These are phyloP conservation scores for Scleroderma citrinum DNA, from an alignment of 768 basidiomycete species.

Conservation along the genomic window DNA sequence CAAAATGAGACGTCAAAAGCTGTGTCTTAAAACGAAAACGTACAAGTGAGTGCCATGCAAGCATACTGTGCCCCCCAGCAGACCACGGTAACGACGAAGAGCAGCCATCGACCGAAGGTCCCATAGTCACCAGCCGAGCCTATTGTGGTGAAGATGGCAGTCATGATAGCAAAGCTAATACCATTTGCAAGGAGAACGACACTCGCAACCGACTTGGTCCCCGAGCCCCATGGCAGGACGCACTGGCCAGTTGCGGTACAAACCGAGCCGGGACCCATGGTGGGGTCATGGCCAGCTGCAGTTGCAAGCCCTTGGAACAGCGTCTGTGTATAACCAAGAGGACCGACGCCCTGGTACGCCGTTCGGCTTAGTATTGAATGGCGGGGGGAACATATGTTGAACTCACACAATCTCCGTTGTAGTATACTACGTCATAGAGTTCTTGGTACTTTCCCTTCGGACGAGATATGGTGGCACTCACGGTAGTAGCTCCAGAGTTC, in stretches of 20 bases:
- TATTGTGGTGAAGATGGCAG: constrained; percentile 73
- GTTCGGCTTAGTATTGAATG: not conserved
- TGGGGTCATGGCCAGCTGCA: constrained; percentile 69
- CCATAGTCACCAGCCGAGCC: constrained; percentile 37
- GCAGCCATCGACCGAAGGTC: constrained; percentile 70
- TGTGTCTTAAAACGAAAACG: constrained; percentile 12
- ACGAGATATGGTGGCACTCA: constrained; percentile 28
- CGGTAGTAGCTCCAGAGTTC: constrained; percentile 82
- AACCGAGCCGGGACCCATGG: constrained; percentile 61
- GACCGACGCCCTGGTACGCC: constrained; percentile 57
- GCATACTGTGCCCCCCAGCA: constrained; percentile 82
- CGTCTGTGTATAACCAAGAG: constrained; percentile 63
- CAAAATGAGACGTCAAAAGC: not conserved
- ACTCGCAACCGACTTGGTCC: constrained; percentile 69
- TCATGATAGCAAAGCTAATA: constrained; percentile 75
- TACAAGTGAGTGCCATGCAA: constrained; percentile 67
- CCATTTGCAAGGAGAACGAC: constrained; percentile 73
- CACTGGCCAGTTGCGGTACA: constrained; percentile 65
- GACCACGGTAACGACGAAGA: constrained; percentile 62
- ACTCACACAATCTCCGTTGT: constrained; percentile 71
- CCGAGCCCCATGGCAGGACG: constrained; percentile 70
- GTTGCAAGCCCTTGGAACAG: constrained; percentile 68
- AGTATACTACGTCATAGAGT: constrained; percentile 49
- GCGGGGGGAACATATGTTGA: not conserved
- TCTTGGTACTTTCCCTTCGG: not conserved